Conservation (phyloP, 768 basidiomycete genomes). For the Suillus bovinus region DNA sequence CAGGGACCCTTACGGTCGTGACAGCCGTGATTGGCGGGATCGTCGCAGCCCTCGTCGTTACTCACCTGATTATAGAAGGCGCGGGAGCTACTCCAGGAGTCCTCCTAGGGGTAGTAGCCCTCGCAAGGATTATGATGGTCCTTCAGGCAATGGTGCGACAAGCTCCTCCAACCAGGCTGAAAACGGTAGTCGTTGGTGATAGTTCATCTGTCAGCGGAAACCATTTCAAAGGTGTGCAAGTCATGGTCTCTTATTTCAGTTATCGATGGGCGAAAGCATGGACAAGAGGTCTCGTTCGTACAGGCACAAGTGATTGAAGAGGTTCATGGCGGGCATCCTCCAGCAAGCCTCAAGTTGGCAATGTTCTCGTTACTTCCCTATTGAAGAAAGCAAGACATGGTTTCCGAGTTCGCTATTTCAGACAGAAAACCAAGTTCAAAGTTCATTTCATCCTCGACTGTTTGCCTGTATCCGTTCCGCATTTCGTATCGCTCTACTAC, state of each 20-base stretch:
- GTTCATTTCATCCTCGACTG: constrained; percentile 58
- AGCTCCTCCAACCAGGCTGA: constrained; percentile 39
- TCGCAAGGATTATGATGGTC: constrained; percentile 48
- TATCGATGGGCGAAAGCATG: constrained; percentile 31
- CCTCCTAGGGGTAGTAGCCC: constrained; percentile 74
- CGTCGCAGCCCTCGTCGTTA: constrained; percentile 75
- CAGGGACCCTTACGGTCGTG: constrained; percentile 67
- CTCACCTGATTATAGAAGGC: constrained; percentile 76
- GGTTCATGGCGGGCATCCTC: constrained; percentile 42
- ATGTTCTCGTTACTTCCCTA: constrained; percentile 50
- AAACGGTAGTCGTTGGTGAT: constrained; percentile 63
- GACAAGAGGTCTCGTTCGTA: constrained; percentile 45
- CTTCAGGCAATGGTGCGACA: constrained; percentile 38
- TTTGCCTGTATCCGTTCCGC: constrained; percentile 41
- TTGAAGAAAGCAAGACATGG: constrained; percentile 47
- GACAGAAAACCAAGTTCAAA: constrained; percentile 66
- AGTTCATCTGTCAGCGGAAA: constrained; percentile 17
- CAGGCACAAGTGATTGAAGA: constrained; percentile 40
- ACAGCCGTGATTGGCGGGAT: constrained; percentile 76
- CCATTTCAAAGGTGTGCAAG: constrained; percentile 14
- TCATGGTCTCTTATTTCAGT: constrained; percentile 28
- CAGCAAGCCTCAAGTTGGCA: constrained; percentile 45
- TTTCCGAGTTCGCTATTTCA: constrained; percentile 53
- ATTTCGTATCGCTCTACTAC: constrained; percentile 47
- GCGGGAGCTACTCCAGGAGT: constrained; percentile 78